These are phyloP conservation scores for Coemansia sp. DNA, from an alignment of 192 early-diverging fungal species.

Conservation along the genomic window DNA sequence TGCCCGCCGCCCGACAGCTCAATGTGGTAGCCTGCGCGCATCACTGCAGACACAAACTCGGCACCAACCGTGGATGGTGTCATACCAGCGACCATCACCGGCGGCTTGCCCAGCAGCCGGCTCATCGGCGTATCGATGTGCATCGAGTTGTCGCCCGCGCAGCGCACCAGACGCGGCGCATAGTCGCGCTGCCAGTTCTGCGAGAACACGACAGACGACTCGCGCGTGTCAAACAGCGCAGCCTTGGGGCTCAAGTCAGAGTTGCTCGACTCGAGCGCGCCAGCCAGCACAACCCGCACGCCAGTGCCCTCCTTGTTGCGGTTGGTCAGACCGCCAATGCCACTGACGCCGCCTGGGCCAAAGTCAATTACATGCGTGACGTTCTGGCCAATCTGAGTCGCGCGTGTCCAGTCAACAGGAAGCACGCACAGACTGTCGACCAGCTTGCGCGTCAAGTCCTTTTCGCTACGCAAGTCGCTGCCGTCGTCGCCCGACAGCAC, in stretches of 20 bases:
- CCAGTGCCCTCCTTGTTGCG: constrained; percentile 93
- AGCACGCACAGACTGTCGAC: constrained; percentile 72
- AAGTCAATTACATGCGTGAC: constrained; percentile 91
- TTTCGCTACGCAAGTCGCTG: constrained; percentile 63
- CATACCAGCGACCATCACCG: constrained; percentile 91
- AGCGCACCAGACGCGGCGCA: constrained; percentile 74
- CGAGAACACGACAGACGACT: constrained; percentile 62
- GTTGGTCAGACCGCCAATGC: constrained; percentile 85
- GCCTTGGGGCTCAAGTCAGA: constrained; percentile 74
- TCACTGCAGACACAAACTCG: constrained; percentile 78
- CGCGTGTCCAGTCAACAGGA: constrained; percentile 65
- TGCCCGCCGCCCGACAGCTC: constrained; percentile 87
- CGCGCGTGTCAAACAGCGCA: constrained; percentile 77
- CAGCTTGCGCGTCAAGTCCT: constrained; percentile 67
- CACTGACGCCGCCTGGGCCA: constrained; percentile 84
- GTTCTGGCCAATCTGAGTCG: constrained; percentile 55
- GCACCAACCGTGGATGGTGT: constrained; percentile 80
- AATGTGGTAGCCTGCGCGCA: constrained; percentile 87
- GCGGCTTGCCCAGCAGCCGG: constrained; percentile 82
- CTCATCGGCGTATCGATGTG: constrained; percentile 86
- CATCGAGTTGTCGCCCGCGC: constrained; percentile 61
- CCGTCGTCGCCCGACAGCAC: constrained; percentile 83
- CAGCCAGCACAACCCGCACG: constrained; percentile 56
- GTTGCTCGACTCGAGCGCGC: constrained; percentile 49
- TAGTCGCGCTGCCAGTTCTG: constrained; percentile 81